Evolutionary conservation across 1,139 yeast species (phyloP).

Genomic region (Saccharomycopsis phalli): DNA sequence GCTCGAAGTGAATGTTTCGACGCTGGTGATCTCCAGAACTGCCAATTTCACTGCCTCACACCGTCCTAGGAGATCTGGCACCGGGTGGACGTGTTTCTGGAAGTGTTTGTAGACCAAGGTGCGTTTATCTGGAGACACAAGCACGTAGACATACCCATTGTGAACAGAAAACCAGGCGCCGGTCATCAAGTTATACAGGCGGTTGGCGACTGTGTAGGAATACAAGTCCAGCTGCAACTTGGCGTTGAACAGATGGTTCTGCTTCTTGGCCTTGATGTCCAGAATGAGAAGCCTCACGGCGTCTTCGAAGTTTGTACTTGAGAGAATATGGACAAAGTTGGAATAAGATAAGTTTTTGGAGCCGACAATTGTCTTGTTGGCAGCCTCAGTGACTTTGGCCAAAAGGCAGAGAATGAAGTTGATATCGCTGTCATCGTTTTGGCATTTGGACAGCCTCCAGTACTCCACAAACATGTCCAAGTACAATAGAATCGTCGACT

Average conservation of each 20-base stretch:
- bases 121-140: slow-evolving; percentile 4
- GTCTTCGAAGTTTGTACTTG: no score
- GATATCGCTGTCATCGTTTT: not conserved
- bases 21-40: not conserved
- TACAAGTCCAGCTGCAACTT: no score
- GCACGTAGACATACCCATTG: not conserved
- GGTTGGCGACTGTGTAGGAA: no score
- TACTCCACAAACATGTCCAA: not conserved
- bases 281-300: no score
- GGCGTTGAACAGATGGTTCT: no score
- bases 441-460: not conserved
- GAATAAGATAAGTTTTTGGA: not conserved
- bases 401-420: not conserved
- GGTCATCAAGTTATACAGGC: no score
- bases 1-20: not conserved
- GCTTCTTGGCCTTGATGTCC: no score
- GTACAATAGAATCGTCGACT: not conserved
- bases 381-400: not conserved
- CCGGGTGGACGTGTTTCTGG: not conserved
- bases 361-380: not conserved
- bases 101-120: slow-evolving; percentile 3
- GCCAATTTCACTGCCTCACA: not conserved
- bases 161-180: no score
- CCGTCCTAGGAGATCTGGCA: not conserved
- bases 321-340: no score